These are phyloP conservation scores for Mucor mucedo DNA, from an alignment of 371 early-diverging fungal species.

Conservation along the genomic window DNA sequence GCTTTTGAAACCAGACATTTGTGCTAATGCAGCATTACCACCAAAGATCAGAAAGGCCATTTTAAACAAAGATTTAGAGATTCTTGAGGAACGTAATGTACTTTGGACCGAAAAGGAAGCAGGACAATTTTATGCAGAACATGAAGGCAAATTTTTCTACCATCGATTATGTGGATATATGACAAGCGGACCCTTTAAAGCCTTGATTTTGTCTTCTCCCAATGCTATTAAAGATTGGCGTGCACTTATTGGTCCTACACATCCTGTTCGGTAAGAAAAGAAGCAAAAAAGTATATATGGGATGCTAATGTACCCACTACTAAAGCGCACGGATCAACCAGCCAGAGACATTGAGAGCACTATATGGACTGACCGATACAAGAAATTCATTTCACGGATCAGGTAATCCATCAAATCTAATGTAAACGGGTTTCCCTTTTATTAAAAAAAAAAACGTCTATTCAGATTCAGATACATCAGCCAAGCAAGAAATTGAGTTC, in stretches of 20 bases:
- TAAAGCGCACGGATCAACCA: constrained; percentile 65
- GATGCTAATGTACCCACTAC: not conserved
- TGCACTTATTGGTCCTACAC: constrained; percentile 69
- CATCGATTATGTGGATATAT: constrained; percentile 72
- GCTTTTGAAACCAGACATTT: constrained; percentile 79
- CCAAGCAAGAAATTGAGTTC: constrained; percentile 59
- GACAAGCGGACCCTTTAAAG: constrained; percentile 72
- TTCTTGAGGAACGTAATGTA: constrained; percentile 51
- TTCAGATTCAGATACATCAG: constrained; percentile 65
- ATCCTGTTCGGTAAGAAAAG: constrained; percentile 47
- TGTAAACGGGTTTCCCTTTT: not conserved
- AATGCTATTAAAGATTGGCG: constrained; percentile 70
- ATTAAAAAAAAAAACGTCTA: not conserved
- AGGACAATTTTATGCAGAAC: constrained; percentile 67
- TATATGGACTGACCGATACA: constrained; percentile 82
- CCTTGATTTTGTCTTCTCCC: constrained; percentile 61
- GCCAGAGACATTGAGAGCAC: constrained; percentile 69
- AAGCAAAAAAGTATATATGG: not conserved
- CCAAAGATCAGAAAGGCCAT: constrained; percentile 49
- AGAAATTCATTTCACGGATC: constrained; percentile 63
- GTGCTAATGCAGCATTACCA: constrained; percentile 61
- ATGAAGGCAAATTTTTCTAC: constrained; percentile 70
- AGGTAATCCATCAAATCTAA: constrained; percentile 4
- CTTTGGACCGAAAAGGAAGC: constrained; percentile 71
- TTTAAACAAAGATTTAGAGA: constrained; percentile 46